Evolutionary conservation across 495 filamentous ascomycete species (phyloP).

Genomic region (Aspergillus egyptiacus): DNA sequence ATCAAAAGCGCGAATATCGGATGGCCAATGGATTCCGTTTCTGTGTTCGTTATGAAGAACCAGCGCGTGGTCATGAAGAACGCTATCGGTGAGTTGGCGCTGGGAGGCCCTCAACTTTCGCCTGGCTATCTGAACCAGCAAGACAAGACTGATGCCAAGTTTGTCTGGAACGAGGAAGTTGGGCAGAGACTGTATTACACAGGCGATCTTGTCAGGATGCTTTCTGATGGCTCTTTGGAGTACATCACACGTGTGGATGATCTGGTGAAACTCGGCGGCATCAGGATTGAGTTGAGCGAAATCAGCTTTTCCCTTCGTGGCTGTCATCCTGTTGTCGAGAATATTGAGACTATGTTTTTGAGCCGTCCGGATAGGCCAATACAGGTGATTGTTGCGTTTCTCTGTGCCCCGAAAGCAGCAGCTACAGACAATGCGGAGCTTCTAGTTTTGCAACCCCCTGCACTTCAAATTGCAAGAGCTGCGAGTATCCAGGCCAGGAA

Average conservation of each 20-base stretch:
- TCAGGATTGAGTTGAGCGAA: conserved; percentile 35
- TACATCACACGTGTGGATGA: conserved; percentile 38
- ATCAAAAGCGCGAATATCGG: conserved; percentile 34
- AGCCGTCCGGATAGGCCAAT: conserved; percentile 27
- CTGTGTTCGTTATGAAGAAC: conserved; percentile 29
- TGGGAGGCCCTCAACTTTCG: conserved; percentile 39
- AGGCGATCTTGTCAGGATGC: conserved; percentile 45
- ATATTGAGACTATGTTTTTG: conserved; percentile 25
- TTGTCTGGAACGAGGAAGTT: conserved; percentile 29
- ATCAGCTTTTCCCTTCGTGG: conserved; percentile 29
- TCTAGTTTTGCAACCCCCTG: conserved; percentile 10
- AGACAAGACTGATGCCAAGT: conserved; percentile 36
- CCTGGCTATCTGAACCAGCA: conserved; percentile 41
- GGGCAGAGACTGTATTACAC: conserved; percentile 41
- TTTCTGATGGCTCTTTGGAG: conserved; percentile 38
- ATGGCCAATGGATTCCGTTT: conserved; percentile 29
- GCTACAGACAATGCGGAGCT: conserved; percentile 1
- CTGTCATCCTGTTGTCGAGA: conserved; percentile 27
- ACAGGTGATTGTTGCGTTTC: conserved; percentile 31
- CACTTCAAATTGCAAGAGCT: conserved; percentile 18
- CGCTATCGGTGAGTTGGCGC: conserved; percentile 39
- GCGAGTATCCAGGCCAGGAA: conserved; percentile 22
- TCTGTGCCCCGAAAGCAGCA: conserved; percentile 19
- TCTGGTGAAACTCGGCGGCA: conserved; percentile 33
- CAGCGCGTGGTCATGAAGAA: conserved; percentile 29